Evolutionary conservation across 495 filamentous ascomycete genomes (phyloP).

Genomic region (Neurospora sp.): DNA sequence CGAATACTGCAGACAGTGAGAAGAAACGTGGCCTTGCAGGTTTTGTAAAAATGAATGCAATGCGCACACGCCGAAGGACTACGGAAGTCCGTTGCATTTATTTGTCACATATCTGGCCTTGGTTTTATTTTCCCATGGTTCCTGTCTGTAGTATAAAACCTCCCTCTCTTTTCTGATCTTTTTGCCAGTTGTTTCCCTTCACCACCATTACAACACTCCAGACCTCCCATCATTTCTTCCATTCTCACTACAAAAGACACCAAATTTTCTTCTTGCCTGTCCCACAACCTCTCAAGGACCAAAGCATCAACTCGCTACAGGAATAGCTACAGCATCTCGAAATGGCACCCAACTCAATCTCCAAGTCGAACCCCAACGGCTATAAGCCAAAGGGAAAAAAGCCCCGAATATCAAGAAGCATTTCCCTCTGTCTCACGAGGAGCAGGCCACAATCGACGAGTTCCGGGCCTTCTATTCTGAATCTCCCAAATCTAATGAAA

Average conservation of each 20-base stretch:
- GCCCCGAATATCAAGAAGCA: background rate
- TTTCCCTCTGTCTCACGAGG: background rate
- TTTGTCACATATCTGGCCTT: background rate
- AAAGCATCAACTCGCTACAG: too few relatives aligned
- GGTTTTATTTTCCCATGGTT: background rate
- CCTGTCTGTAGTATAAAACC: background rate
- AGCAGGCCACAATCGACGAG: background rate
- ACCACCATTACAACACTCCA: background rate
- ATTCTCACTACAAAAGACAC: background rate
- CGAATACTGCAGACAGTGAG: too few relatives aligned
- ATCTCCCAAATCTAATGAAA: background rate
- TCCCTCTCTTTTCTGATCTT: background rate
- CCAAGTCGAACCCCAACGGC: background rate
- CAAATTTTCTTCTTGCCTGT: background rate
- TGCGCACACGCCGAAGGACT: background rate
- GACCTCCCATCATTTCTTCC: background rate
- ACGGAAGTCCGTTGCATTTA: background rate
- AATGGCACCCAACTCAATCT: background rate
- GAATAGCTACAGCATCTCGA: too few relatives aligned
- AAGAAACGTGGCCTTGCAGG: too few relatives aligned
- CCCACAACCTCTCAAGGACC: background rate
- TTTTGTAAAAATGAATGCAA: too few relatives aligned
- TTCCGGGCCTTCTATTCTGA: background rate
- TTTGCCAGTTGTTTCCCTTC: background rate
- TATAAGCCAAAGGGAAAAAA: background rate